A percentile compares a stretch with the other conserved stretches of the same genome.
Evolutionary conservation across 371 early-diverging fungal species (phyloP).

Genomic region (Mucor piriformis): DNA sequence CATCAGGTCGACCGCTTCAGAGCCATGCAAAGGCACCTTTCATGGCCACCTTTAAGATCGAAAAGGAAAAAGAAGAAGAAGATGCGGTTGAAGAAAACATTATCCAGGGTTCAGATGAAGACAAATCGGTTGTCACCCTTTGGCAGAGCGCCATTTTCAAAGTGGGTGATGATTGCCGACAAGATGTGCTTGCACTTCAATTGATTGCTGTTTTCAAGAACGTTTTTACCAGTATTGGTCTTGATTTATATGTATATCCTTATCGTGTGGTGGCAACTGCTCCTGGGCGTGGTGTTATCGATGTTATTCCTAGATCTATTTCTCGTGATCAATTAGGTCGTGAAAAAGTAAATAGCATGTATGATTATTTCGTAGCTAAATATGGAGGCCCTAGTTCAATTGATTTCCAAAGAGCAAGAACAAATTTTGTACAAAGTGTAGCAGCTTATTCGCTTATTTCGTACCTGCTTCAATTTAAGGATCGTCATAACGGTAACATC

Average conservation of each 20-base stretch:
- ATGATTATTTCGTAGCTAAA: slow-evolving; percentile 93
- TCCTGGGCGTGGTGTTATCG: slow-evolving; percentile 98
- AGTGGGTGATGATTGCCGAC: slow-evolving; percentile 99
- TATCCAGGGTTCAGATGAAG: slow-evolving; percentile 16
- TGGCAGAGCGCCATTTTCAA: slow-evolving; percentile 97
- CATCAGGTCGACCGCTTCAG: slow-evolving; percentile 95
- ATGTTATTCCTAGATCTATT: slow-evolving; percentile 97
- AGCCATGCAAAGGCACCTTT: slow-evolving; percentile 99
- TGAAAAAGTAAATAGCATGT: slow-evolving; percentile 96
- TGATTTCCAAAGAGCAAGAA: slow-evolving; percentile 89
- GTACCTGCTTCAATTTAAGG: slow-evolving; percentile 97
- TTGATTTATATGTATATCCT: slow-evolving; percentile 97
- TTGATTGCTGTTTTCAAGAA: slow-evolving; percentile 98
- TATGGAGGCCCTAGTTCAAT: slow-evolving; percentile 94
- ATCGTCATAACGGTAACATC: slow-evolving; percentile 99
- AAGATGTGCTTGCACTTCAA: slow-evolving; percentile 98
- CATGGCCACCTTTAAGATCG: slow-evolving; percentile 98
- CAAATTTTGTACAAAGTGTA: slow-evolving; percentile 94
- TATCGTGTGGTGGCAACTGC: slow-evolving; percentile 98
- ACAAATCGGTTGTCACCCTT: slow-evolving; percentile 22
- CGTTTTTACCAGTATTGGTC: slow-evolving; percentile 88
- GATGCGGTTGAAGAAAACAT: slow-evolving; percentile 49
- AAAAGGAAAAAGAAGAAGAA: slow-evolving; percentile 55
- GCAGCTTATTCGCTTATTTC: slow-evolving; percentile 98
- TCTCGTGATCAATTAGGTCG: slow-evolving; percentile 98